Base-by-base conservation (phyloP, 2,329 filamentous ascomycete genomes). In the Kalmusia sp. region DNA sequence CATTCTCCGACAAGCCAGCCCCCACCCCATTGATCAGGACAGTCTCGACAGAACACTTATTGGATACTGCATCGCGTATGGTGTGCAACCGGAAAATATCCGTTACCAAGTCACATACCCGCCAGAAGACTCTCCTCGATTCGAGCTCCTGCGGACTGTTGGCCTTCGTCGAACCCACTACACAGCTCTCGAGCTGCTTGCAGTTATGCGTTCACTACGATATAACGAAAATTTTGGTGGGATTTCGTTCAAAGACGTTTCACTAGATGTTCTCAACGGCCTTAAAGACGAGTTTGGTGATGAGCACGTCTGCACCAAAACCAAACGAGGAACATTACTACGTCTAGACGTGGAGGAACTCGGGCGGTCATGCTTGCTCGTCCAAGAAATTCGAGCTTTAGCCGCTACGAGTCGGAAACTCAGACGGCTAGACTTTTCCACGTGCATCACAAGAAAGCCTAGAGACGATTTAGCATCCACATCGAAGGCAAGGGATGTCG, bases 181-280 rank as follows among this genome's bases (percentile, higher is more conserved):
- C 64, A 81, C 78, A 2, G 76, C 80, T 4, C 68, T 86, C 21
- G 88, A 90, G 65, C 73, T 90, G n/a, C 79, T 91, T 25, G 86
- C 88, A 4, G 81, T 91, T n/a, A 82, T 89, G 78, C 81, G 87
- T 55, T 81, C 88, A 8, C 71, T 91, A 48, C 83, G 88, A 34
- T 91, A 89, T 70, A 90, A 91, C 64, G 87, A 90, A 63, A 82
- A 80, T 1, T 91, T 90, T 68, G 78, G 78, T 24, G 84, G 85
- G 1, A 85, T 91, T 19, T 90, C 87, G 0, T 90, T 91, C 64
- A 82, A 81, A 24, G 82, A 83, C 33, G 81, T 90, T 40, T 82
- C 80, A 57, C 74, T 91, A n/a, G 86, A 90, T 65, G 74, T 77
- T 25, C 71, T 91, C n/a, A 87, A 89, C 59, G 81, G 82, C 12